Conservation (phyloP, 257 asterid genomes). For the Craterostigma plantagineum region DNA sequence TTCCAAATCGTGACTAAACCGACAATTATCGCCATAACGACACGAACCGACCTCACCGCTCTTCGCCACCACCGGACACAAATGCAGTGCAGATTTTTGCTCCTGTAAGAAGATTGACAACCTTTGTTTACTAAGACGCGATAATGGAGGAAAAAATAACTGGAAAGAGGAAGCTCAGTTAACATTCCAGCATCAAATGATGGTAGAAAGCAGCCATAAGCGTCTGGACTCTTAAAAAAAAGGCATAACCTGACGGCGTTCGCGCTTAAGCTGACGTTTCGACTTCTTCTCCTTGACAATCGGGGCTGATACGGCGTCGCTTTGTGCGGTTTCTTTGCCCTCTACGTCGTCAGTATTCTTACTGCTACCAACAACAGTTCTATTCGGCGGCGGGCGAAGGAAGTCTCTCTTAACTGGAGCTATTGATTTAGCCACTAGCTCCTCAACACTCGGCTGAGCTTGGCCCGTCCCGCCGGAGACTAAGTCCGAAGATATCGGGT, state of each 20-base stretch:
- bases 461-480: slow-evolving; percentile 1
- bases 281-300: slow-evolving; percentile 68
- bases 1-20: slow-evolving; percentile 82
- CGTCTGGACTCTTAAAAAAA: neutral
- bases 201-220: neutral
- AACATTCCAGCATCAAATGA: too few species aligned
- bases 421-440: slow-evolving; percentile 66
- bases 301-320: slow-evolving; percentile 20
- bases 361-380: slow-evolving; percentile 10
- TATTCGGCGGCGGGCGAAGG: slow-evolving; percentile 53
- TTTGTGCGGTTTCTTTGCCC: slow-evolving; percentile 5
- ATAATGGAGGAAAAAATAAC: neutral
- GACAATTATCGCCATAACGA: slow-evolving; percentile 48
- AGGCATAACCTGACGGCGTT: slow-evolving; percentile 48
- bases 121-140: neutral
- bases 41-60: slow-evolving; percentile 51
- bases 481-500: neutral
- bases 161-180: neutral
- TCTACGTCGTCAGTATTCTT: slow-evolving; percentile 8
- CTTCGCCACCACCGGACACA: slow-evolving; percentile 78
- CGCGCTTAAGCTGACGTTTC: slow-evolving; percentile 88
- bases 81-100: slow-evolving; percentile 48
- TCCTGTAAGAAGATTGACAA: slow-evolving; percentile 21
- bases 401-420: slow-evolving; percentile 71
- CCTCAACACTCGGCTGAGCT: slow-evolving; percentile 23